Evolutionary conservation across 441 rosid genomes (phyloP).

Genomic region (Sinapis alba): DNA sequence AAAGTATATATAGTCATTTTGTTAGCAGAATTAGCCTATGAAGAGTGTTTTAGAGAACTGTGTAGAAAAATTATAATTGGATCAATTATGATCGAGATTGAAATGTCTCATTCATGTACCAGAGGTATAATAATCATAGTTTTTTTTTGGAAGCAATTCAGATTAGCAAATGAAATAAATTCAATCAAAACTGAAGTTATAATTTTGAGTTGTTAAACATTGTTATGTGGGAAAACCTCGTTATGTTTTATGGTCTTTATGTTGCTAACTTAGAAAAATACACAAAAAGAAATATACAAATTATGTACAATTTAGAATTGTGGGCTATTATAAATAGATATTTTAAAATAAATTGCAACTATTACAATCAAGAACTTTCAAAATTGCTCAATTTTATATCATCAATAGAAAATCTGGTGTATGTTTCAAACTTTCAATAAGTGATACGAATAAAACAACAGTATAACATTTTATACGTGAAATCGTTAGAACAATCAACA

Average conservation of each 20-base stretch:
- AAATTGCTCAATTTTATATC: neutral
- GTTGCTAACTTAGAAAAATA: neutral
- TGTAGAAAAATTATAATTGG: neutral
- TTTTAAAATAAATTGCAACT: neutral
- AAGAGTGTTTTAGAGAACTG: neutral
- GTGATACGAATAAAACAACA: neutral
- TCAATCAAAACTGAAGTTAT: neutral
- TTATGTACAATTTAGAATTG: neutral
- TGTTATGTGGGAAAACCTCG: neutral
- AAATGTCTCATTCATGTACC: neutral
- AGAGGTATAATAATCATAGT: neutral
- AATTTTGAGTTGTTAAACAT: too few species aligned
- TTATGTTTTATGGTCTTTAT: neutral
- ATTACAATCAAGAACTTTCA: neutral
- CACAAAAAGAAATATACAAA: neutral
- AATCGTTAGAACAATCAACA: neutral
- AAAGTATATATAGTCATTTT: neutral
- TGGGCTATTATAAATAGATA: neutral
- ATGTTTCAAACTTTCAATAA: neutral
- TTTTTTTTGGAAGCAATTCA: too few species aligned
- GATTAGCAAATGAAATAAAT: neutral
- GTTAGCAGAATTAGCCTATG: neutral
- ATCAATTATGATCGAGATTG: neutral
- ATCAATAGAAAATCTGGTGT: neutral
- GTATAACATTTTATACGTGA: neutral